Evolutionary conservation across 805 yeast species (phyloP).

Genomic region (Sungouiella thailandica): DNA sequence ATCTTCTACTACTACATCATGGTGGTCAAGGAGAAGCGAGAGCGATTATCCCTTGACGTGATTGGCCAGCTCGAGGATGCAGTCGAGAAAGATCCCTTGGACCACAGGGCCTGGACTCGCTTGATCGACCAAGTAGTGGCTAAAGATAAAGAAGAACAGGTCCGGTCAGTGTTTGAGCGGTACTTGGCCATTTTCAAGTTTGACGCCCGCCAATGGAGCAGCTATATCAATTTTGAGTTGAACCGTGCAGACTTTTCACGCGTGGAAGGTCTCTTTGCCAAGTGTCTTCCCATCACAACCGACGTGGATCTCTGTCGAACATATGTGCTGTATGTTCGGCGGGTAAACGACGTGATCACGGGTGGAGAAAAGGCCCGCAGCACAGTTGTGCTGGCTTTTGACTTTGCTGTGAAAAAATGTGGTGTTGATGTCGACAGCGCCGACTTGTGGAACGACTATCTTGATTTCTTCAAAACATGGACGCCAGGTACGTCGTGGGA

Average conservation of each 20-base stretch:
- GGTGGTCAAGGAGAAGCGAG: no score
- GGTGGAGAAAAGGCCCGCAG: constrained; percentile 80
- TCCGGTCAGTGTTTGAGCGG: constrained; percentile 52
- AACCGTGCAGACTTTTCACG: constrained; percentile 58
- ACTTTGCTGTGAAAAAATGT: constrained; percentile 70
- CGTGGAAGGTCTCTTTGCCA: constrained; percentile 62
- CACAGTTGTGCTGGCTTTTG: constrained; percentile 74
- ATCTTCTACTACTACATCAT: constrained; percentile 2
- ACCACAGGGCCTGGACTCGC: constrained; percentile 53
- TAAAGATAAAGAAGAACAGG: constrained; percentile 56
- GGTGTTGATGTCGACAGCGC: constrained; percentile 75
- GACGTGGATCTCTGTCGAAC: constrained; percentile 68
- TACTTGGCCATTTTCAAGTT: constrained; percentile 63
- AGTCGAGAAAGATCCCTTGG: constrained; percentile 46
- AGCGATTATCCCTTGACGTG: constrained; percentile 39
- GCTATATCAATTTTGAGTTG: constrained; percentile 61
- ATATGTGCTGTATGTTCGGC: constrained; percentile 75
- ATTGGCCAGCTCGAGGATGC: constrained; percentile 57
- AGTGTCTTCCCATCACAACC: constrained; percentile 56
- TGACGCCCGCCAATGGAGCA: constrained; percentile 62
- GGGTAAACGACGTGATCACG: constrained; percentile 63
- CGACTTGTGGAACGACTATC: constrained; percentile 73
- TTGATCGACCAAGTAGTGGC: constrained; percentile 45
- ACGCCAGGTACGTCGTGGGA: constrained; percentile 80
- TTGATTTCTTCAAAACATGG: constrained; percentile 76